Conservation (phyloP, 1,284 basidiomycete species). For the Cryptococcus jaspeensis region DNA sequence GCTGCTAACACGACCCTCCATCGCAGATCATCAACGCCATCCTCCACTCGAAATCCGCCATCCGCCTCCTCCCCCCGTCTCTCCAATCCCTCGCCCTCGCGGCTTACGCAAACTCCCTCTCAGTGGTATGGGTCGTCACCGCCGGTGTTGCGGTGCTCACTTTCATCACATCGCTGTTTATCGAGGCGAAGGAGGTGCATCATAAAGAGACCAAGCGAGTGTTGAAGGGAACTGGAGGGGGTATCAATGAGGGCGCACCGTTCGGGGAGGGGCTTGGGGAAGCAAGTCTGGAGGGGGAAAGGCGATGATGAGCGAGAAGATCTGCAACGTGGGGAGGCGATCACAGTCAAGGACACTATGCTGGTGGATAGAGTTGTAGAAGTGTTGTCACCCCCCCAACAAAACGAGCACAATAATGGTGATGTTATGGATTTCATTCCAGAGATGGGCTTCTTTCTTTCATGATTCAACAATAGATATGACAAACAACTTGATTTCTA, state of each 20-base stretch:
- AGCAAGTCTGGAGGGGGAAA: constrained; percentile 10
- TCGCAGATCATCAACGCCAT: constrained; percentile 40
- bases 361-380: background rate
- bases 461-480: background rate
- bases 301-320: background rate
- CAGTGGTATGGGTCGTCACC: constrained; percentile 27
- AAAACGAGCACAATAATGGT: background rate
- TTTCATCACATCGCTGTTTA: constrained; percentile 28
- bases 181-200: constrained; percentile 30
- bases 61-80: constrained; percentile 27
- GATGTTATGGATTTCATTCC: background rate
- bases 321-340: background rate
- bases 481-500: background rate
- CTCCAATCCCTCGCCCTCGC: constrained; percentile 33
- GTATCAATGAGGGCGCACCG: constrained; percentile 3
- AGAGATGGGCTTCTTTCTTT: too few species aligned
- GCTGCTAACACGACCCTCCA: background rate
- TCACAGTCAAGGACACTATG: too few species aligned
- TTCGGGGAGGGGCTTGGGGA: constrained; percentile 13
- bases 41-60: constrained; percentile 48
- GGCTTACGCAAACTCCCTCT: constrained; percentile 42
- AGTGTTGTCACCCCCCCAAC: background rate
- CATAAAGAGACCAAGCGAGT: background rate
- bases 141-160: constrained; percentile 33
- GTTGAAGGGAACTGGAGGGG: constrained; percentile 3